Base-by-base conservation (phyloP, 179 eudicot genomes). In the Amaranthus tricolor region DNA sequence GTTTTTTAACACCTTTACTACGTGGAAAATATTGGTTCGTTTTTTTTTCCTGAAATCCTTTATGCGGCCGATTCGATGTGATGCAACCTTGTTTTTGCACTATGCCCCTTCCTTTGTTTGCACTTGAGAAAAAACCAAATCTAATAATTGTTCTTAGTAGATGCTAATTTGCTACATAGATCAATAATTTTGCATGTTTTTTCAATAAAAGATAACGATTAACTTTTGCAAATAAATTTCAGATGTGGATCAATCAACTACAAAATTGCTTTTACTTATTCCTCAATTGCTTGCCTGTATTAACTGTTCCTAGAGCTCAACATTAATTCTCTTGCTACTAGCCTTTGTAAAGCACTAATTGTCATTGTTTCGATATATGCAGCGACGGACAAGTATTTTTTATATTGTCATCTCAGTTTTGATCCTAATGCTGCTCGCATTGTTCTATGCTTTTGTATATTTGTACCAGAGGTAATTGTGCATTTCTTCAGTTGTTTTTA, bases 391-490 rank as follows among this genome's bases (percentile, higher is more conserved):
- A 14, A 84, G 76, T 70, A 47, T 66, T 57, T 81, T 81, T 64
- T 84, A 78, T 51, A 63, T 84, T 48, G 50, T 49, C 53, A 73
- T 81, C 48, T 84, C 84, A 58, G 56, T 81, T 73, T 58, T 84
- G 80, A 78, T 81, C 24, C 78, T 84, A 53, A 57, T 84, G 78
- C 77, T 84, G 78, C 60, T 84, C 74, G 82, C 82, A 24, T 57
- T 84, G 19, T 81, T 84, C 74, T 84, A 84, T 17, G 84, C 73
- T 49, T 81, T 84, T 75, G 72, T 84, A n/a, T 84, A 84, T 76
- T 15, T 84, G 78, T 84, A 84, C 66, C 82, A 81, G 69, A 84
- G 83, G 86, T 84, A 70, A 68, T 55, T 9, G 16, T 57, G 21
- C 58, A 20, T 67, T 31, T 65, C 71, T 67, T 20, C 81, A 61